These are phyloP conservation scores for Lathyrus tuberosus DNA, from an alignment of 306 rosid species.

Conservation along the genomic window DNA sequence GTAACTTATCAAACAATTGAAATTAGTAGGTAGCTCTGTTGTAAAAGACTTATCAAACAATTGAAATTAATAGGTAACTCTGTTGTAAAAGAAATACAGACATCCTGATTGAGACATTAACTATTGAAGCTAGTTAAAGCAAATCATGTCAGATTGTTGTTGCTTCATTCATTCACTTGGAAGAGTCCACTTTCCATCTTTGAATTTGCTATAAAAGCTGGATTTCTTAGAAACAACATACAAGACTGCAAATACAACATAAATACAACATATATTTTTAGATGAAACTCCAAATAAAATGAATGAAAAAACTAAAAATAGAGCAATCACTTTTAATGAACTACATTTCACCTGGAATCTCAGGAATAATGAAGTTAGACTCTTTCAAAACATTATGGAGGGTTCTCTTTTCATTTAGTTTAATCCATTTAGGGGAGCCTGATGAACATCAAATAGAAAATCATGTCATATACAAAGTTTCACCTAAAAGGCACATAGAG, in stretches of 20 bases:
- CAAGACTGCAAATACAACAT: slow-evolving; percentile 65
- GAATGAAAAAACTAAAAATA: neutral
- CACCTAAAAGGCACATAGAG: neutral
- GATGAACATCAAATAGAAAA: slow-evolving; percentile 25
- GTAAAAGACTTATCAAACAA: slow-evolving; percentile 31
- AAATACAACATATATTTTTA: slow-evolving; percentile 21
- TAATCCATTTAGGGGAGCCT: slow-evolving; percentile 74
- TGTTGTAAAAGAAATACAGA: neutral
- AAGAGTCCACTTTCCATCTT: slow-evolving; percentile 80
- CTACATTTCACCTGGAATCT: slow-evolving; percentile 74
- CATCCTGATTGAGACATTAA: slow-evolving; percentile 13
- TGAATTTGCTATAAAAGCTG: slow-evolving; percentile 76
- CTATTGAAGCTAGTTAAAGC: slow-evolving; percentile 18
- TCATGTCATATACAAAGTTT: slow-evolving; percentile 23
- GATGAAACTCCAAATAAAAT: slow-evolving; percentile 33
- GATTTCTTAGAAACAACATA: slow-evolving; percentile 78
- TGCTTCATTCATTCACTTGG: slow-evolving; percentile 46
- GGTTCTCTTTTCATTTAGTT: slow-evolving; percentile 67
- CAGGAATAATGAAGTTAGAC: slow-evolving; percentile 63
- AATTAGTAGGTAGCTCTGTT: too few species aligned
- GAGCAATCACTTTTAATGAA: slow-evolving; percentile 1
- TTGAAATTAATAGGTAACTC: slow-evolving; percentile 17
- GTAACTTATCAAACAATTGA: too few species aligned
- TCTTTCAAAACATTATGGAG: slow-evolving; percentile 67
- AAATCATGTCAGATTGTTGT: slow-evolving; percentile 18